Percentiles rank a stretch among this genome's conserved stretches.
phyloP scores from a whole-genome alignment of 345 rosid genomes.

The Streptanthus diversifolius region DNA sequence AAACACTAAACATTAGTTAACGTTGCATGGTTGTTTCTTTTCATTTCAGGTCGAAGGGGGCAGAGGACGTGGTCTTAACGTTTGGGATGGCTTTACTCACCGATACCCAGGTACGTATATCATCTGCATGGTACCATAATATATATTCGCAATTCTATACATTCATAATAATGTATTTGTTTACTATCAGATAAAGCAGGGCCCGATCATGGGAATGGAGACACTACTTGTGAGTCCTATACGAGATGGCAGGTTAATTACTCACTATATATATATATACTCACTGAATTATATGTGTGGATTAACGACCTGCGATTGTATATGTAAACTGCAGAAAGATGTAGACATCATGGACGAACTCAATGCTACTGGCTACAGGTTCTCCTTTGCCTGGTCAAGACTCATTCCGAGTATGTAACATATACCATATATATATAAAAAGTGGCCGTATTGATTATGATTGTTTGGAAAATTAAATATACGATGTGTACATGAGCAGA shows the following conservation, averaged over 20 bases:
- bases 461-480: background rate
- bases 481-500: conserved; percentile 6
- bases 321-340: background rate
- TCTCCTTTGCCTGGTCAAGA: too few species aligned
- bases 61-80: background rate
- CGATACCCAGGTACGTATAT: background rate
- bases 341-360: background rate
- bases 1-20: background rate
- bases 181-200: background rate
- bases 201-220: conserved; percentile 32
- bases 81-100: too few species aligned
- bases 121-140: background rate
- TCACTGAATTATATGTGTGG: background rate
- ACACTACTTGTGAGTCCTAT: conserved; percentile 8
- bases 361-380: too few species aligned
- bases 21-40: background rate
- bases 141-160: background rate
- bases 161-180: background rate
- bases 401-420: too few species aligned
- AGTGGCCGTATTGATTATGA: background rate
- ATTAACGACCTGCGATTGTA: background rate
- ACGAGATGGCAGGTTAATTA: background rate
- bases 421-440: background rate
- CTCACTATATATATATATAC: background rate
- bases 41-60: background rate